Base-by-base conservation (phyloP, 2,329 filamentous ascomycete species). In the Fusarium devonianum region DNA sequence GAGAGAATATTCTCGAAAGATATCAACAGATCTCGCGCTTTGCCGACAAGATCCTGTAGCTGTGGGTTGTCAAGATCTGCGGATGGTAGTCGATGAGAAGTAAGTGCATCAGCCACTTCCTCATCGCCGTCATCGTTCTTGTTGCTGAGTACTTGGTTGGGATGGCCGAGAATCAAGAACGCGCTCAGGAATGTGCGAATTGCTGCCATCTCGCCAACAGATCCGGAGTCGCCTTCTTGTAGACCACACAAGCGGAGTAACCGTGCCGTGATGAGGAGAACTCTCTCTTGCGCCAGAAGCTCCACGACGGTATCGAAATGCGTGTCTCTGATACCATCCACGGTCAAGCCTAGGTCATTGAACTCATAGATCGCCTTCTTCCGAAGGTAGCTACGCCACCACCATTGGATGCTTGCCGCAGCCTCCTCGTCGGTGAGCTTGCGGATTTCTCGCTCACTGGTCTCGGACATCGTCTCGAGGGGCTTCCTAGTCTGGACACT, bases 181-280 rank as follows among this genome's bases (percentile, higher is more conserved):
- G 90, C 87, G 66, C 88, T 91, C 45, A 94, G 73, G 63, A 93
- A 93, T 1, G 87, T 91, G 62, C 89, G 80, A 29, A 89, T 83
- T 12, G 84, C 82, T 25, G 87, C 85, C 77, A 88, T 88, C 58
- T 89, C 84, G 33, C 82, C 79, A 47, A 87, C 81, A 2, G 84
- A 86, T 12, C 83, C 81, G 3, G 78, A 72, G 3, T 82, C 81
- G 26, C 82, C 84, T 61, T 91, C 87, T 38, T 83, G 79, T 42
- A 93, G 73, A 1, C 86, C 86, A 63, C 90, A 89, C 9, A 90
- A 78, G 19, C 82, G 80, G 50, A 93, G 78, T 12, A 92, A 77
- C 49, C 81, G 80, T 14, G 86, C 84, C 0, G 89, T 90, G 10
- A 79, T 75, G 28, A 82, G 67, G 19, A 92, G 77, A 9, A 92